A percentile compares a stretch with the other conserved stretches of the same genome.
These are phyloP conservation scores for Mucor lusitanicus DNA, from an alignment of 371 early-diverging fungal species.

Conservation along the genomic window DNA sequence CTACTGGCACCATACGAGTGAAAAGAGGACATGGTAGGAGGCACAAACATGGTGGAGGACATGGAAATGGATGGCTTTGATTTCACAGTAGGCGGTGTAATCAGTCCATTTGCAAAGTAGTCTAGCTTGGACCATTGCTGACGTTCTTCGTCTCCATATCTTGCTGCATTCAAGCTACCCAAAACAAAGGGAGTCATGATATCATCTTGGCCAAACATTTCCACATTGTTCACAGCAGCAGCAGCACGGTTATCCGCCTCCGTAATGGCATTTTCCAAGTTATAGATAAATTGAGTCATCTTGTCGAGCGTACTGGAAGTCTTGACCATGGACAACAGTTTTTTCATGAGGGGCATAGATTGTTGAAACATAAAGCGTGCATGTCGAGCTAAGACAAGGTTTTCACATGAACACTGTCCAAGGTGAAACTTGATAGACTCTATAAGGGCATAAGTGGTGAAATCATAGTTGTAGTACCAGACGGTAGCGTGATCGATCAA, in stretches of 20 bases:
- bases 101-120: conserved; percentile 11
- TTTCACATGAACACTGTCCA: conserved; percentile 13
- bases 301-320: conserved; percentile 4
- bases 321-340: conserved; percentile 4
- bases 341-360: conserved; percentile 28
- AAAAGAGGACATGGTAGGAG: background rate
- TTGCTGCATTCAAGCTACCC: conserved; percentile 10
- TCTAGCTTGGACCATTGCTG: conserved; percentile 22
- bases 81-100: conserved; percentile 15
- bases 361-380: conserved; percentile 44
- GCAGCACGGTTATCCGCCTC: conserved; percentile 6
- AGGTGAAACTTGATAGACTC: conserved; percentile 23
- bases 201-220: conserved; percentile 4
- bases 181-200: conserved; percentile 29
- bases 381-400: conserved; percentile 27
- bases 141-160: conserved; percentile 16
- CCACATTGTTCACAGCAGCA: background rate
- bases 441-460: conserved; percentile 11
- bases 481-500: conserved; percentile 1
- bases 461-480: conserved; percentile 16
- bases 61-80: conserved; percentile 9
- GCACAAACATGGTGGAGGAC: conserved; percentile 14
- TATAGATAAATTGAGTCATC: conserved; percentile 21
- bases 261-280: conserved; percentile 19
- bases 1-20: background rate